Conservation (phyloP, 352 stramenopile genomes). For the Pythium volutum region DNA sequence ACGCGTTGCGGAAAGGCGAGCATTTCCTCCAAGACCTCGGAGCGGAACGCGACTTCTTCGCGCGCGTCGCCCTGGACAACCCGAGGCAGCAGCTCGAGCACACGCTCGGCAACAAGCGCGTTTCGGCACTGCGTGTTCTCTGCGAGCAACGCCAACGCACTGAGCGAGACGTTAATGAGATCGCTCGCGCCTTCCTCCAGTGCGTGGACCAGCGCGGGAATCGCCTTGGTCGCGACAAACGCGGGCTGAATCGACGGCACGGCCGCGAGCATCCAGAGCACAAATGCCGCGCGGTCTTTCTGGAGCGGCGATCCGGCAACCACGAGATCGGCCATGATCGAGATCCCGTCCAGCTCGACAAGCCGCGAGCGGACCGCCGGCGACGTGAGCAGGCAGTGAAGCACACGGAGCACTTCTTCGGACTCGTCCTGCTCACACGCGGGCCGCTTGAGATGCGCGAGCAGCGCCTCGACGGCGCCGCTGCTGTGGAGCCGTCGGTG, state of each 20-base stretch:
- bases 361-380: slow-evolving; percentile 2
- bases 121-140: slow-evolving; percentile 8
- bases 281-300: slow-evolving; percentile 15
- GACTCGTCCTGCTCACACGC: neutral
- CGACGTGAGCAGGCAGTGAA: slow-evolving; percentile 13
- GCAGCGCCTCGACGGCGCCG: neutral
- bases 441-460: neutral
- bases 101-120: neutral
- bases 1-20: neutral
- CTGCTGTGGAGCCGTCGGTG: neutral
- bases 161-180: slow-evolving; percentile 6
- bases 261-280: slow-evolving; percentile 19
- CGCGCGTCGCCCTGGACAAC: neutral
- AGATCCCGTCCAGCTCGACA: slow-evolving; percentile 8
- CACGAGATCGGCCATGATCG: neutral
- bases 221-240: slow-evolving; percentile 11
- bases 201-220: slow-evolving; percentile 1
- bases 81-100: neutral
- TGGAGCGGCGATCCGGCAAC: neutral
- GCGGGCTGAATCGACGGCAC: neutral
- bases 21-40: slow-evolving; percentile 1
- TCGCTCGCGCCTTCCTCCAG: slow-evolving; percentile 11
- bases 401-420: slow-evolving; percentile 3
- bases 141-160: slow-evolving; percentile 7
- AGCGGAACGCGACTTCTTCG: slow-evolving; percentile 7